Conservation (phyloP, 1,139 yeast genomes). For the Zhuliangozyma parablackwelliae region DNA sequence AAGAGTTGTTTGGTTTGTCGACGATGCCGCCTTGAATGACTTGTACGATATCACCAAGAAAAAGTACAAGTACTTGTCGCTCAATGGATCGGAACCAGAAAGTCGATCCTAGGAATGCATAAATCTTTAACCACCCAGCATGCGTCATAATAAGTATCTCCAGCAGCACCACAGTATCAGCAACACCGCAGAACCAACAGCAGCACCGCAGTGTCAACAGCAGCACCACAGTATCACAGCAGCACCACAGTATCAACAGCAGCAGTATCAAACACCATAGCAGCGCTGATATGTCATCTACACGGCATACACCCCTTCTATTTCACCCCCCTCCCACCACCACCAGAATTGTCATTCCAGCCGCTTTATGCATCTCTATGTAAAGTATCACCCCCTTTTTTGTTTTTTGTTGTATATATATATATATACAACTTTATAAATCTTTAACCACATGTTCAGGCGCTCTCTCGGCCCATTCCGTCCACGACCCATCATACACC, state of each 20-base stretch:
- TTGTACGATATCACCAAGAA: slow-evolving; percentile 69
- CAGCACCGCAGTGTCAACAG: no score
- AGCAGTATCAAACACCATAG: no score
- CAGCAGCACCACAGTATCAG: background rate
- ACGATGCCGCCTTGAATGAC: slow-evolving; percentile 88
- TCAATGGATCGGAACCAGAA: slow-evolving; percentile 11
- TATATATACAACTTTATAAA: background rate
- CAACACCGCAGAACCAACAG: background rate
- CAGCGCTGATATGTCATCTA: no score
- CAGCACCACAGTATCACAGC: no score
- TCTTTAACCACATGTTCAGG: slow-evolving; percentile 31
- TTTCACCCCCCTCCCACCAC: no score
- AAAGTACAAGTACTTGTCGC: slow-evolving; percentile 59
- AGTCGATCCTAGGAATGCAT: background rate
- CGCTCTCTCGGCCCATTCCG: slow-evolving; percentile 54
- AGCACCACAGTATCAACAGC: no score
- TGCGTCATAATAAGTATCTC: background rate
- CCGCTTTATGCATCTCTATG: no score
- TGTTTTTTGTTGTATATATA: no score
- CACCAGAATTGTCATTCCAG: no score
- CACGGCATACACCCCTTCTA: no score
- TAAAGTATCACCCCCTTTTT: no score
- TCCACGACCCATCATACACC: slow-evolving; percentile 95
- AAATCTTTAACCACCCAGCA: background rate
- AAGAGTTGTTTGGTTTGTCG: slow-evolving; percentile 96